A percentile compares a stretch with the other conserved stretches of the same genome.
phyloP scores from a whole-genome alignment of 305 asterid species.

The Solanum hybrid region DNA sequence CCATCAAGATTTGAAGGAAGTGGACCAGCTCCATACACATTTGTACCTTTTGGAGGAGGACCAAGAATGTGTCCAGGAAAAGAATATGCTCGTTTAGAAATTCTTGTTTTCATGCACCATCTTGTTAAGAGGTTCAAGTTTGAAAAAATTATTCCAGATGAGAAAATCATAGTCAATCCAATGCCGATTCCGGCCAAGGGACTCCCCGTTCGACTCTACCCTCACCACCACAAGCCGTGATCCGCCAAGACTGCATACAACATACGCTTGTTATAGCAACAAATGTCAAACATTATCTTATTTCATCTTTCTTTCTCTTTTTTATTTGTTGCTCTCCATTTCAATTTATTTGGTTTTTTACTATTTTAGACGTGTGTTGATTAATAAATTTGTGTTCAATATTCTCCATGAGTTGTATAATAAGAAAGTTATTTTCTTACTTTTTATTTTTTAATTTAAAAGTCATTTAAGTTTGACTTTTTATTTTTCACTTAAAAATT shows the following conservation, averaged over 20 bases:
- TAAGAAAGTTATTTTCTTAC: not conserved
- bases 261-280: not conserved
- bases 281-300: not conserved
- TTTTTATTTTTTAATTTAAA: too few relatives aligned
- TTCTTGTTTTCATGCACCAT: slow-evolving; percentile 23
- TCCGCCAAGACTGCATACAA: not conserved
- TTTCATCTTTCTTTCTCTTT: not conserved
- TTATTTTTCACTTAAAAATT: not conserved
- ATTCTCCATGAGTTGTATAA: not conserved
- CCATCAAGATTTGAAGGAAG: slow-evolving; percentile 2
- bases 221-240: slow-evolving; percentile 17
- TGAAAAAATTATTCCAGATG: slow-evolving; percentile 50
- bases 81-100: not conserved
- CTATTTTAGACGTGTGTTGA: not conserved
- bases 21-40: not conserved
- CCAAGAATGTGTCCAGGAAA: slow-evolving; percentile 1
- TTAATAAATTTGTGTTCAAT: not conserved
- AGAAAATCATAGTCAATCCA: slow-evolving; percentile 60
- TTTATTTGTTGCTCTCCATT: not conserved
- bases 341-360: not conserved
- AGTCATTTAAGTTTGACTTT: too few relatives aligned
- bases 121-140: slow-evolving; percentile 54
- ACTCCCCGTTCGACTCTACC: slow-evolving; percentile 52
- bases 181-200: slow-evolving; percentile 71
- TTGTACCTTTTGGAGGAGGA: slow-evolving; percentile 4